Conservation (phyloP, 2,329 filamentous ascomycete genomes). For the Metarhizium rileyi region DNA sequence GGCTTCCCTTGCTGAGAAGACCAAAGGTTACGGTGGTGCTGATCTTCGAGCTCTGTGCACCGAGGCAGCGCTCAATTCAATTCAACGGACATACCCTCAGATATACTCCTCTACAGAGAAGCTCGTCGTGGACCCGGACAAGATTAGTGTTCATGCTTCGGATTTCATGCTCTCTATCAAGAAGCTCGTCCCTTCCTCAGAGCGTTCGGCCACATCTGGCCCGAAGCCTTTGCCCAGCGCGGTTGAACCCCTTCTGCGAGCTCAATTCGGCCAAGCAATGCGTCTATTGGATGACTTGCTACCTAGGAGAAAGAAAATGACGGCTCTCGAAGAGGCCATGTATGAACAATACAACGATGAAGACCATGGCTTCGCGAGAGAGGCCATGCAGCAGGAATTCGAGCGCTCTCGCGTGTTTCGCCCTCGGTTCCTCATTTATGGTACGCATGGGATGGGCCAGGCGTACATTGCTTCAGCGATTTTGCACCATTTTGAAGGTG, state of each 20-base stretch:
- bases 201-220: slow-evolving; percentile 76
- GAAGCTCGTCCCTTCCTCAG: slow-evolving; percentile 91
- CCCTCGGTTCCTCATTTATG: slow-evolving; percentile 74
- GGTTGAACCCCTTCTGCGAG: slow-evolving; percentile 71
- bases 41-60: slow-evolving; percentile 91
- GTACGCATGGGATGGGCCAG: slow-evolving; percentile 86
- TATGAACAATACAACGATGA: slow-evolving; percentile 77
- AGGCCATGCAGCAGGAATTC: slow-evolving; percentile 67
- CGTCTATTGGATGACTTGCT: slow-evolving; percentile 63
- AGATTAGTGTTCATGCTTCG: slow-evolving; percentile 78
- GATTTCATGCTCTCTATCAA: slow-evolving; percentile 97
- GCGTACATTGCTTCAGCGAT: slow-evolving; percentile 78
- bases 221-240: slow-evolving; percentile 70
- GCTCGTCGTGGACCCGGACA: slow-evolving; percentile 74
- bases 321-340: slow-evolving; percentile 88
- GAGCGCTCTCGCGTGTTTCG: slow-evolving; percentile 82
- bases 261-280: slow-evolving; percentile 62
- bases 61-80: slow-evolving; percentile 89
- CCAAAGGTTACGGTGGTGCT: slow-evolving; percentile 94
- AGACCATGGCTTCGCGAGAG: slow-evolving; percentile 75
- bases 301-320: slow-evolving; percentile 76
- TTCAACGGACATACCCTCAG: slow-evolving; percentile 91
- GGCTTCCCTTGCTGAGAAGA: slow-evolving; percentile 71
- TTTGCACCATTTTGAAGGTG: slow-evolving; percentile 81
- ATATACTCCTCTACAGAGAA: slow-evolving; percentile 90